These are phyloP conservation scores for Crithidia thermophila DNA, from an alignment of 208 protist genomes.

Conservation along the genomic window DNA sequence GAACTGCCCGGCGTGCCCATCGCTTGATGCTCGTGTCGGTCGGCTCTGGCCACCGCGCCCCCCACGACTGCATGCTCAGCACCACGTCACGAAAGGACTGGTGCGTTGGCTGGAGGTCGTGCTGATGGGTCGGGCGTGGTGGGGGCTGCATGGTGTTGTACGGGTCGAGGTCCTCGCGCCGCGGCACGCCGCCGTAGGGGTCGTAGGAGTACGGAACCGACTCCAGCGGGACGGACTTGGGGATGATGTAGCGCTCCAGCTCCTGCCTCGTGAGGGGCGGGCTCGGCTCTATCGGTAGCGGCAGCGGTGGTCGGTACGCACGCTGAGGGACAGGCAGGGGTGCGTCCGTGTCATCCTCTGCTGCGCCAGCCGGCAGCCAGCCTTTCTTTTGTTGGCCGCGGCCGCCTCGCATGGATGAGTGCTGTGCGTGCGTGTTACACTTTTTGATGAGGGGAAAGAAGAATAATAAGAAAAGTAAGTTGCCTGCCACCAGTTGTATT, in stretches of 20 bases:
- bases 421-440: too few species aligned
- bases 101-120: constrained; percentile 26
- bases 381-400: too few species aligned
- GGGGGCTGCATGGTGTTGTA: constrained; percentile 22
- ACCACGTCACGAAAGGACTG: constrained; percentile 36
- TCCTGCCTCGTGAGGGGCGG: constrained; percentile 6
- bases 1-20: constrained; percentile 34
- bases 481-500: too few species aligned
- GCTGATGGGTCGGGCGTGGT: constrained; percentile 5
- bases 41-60: constrained; percentile 23
- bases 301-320: neutral
- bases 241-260: constrained; percentile 6
- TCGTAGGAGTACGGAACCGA: constrained; percentile 31
- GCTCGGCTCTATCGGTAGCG: neutral
- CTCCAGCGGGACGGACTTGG: neutral
- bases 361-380: too few species aligned
- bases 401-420: too few species aligned
- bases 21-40: constrained; percentile 44
- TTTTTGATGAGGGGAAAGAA: too few species aligned
- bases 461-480: too few species aligned
- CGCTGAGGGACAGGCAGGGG: too few species aligned
- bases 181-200: constrained; percentile 52
- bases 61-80: constrained; percentile 39
- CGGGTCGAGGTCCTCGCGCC: constrained; percentile 36
- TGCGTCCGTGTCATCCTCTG: neutral